These are phyloP conservation scores for Magnaporthales sp. DNA, from an alignment of 2,329 filamentous ascomycete species.

Conservation along the genomic window DNA sequence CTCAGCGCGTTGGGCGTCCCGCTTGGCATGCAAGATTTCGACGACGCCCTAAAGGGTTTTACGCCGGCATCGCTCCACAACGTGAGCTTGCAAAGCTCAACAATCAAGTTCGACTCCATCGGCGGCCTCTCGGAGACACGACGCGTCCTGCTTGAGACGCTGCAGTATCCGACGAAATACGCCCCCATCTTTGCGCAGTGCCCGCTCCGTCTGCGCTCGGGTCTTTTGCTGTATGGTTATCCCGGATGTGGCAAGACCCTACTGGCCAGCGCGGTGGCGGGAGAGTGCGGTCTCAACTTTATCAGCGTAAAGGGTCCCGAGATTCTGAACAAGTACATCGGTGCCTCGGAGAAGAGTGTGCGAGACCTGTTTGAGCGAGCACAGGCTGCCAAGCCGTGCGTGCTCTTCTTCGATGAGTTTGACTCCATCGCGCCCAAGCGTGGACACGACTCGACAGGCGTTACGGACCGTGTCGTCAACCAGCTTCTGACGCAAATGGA, in stretches of 20 bases:
- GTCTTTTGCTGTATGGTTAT: constrained; percentile 86
- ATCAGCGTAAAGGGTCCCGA: constrained; percentile 97
- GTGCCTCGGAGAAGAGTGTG: constrained; percentile 92
- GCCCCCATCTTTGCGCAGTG: constrained; percentile 96
- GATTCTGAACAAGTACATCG: constrained; percentile 98
- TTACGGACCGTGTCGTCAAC: constrained; percentile 98
- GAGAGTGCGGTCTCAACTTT: constrained; percentile 96
- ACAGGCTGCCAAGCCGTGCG: constrained; percentile 81
- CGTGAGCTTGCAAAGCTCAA: constrained; percentile 86
- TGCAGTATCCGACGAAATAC: constrained; percentile 96
- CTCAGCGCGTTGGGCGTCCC: constrained; percentile 45
- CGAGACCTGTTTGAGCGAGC: constrained; percentile 92
- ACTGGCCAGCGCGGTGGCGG: constrained; percentile 91
- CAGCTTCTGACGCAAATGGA: constrained; percentile 99
- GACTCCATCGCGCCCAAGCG: constrained; percentile 96
- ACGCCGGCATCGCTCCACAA: constrained; percentile 92
- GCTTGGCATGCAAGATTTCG: constrained; percentile 69
- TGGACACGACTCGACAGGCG: constrained; percentile 92
- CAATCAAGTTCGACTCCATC: constrained; percentile 86
- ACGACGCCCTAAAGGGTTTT: constrained; percentile 79
- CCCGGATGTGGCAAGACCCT: constrained; percentile 96
- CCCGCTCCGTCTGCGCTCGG: constrained; percentile 86
- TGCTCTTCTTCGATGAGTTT: constrained; percentile 98
- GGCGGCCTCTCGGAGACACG: constrained; percentile 81
- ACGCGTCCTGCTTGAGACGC: constrained; percentile 83